A percentile compares a stretch with the other conserved stretches of the same genome.
Conservation (phyloP, 2,329 filamentous ascomycete species). For the Talaromyces amestolkiae region DNA sequence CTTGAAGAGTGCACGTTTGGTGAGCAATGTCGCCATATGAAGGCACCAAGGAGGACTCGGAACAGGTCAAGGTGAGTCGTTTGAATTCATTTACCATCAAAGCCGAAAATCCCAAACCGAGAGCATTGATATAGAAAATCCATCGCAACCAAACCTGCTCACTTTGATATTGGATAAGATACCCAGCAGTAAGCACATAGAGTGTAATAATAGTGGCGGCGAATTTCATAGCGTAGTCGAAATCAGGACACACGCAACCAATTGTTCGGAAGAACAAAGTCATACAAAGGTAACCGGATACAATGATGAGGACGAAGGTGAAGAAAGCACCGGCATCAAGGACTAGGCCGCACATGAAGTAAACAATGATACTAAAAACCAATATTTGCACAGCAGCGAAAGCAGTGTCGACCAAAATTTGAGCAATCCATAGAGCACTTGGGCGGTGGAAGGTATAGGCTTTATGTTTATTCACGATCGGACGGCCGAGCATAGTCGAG, state of each 20-base stretch:
- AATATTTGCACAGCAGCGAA: constrained; percentile 70
- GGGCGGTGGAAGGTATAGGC: constrained; percentile 81
- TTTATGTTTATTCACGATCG: constrained; percentile 79
- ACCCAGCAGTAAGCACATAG: constrained; percentile 78
- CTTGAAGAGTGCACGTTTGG: constrained; percentile 78
- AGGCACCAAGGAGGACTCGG: constrained; percentile 61
- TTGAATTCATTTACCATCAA: constrained; percentile 88
- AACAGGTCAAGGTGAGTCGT: constrained; percentile 66
- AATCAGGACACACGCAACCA: constrained; percentile 72
- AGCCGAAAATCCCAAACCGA: constrained; percentile 71
- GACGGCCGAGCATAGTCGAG: constrained; percentile 70
- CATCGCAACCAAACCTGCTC: constrained; percentile 75
- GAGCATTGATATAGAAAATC: constrained; percentile 65
- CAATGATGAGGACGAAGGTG: constrained; percentile 69
- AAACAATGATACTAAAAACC: constrained; percentile 71
- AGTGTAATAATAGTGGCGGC: constrained; percentile 75
- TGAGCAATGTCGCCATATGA: constrained; percentile 69
- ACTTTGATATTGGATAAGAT: constrained; percentile 74
- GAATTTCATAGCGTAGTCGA: constrained; percentile 81
- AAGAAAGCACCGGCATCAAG: constrained; percentile 75
- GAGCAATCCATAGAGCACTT: constrained; percentile 77
- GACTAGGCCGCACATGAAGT: constrained; percentile 71
- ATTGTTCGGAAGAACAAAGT: constrained; percentile 75
- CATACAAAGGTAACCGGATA: constrained; percentile 69
- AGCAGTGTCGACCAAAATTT: constrained; percentile 73